These are phyloP conservation scores for Austroboletus eburneus DNA, from an alignment of 768 basidiomycete species.

Conservation along the genomic window DNA sequence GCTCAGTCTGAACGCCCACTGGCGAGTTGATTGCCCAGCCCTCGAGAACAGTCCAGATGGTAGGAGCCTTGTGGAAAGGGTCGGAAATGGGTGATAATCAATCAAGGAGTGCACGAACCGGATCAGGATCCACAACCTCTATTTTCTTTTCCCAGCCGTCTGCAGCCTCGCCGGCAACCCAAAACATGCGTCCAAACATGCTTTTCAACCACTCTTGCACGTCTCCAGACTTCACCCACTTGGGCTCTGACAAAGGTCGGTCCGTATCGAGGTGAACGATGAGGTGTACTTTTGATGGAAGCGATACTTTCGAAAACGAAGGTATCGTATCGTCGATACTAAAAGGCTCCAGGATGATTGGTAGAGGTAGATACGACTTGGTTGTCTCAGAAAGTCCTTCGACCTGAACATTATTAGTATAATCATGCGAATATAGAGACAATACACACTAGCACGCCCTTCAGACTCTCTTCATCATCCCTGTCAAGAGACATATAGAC, in stretches of 20 bases:
- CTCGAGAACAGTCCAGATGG: constrained; percentile 86
- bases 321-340: constrained; percentile 65
- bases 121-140: constrained; percentile 88
- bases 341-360: constrained; percentile 37
- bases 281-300: constrained; percentile 59
- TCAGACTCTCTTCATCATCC: constrained; percentile 52
- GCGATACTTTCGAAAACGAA: constrained; percentile 53
- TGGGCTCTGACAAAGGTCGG: constrained; percentile 89
- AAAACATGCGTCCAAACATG: constrained; percentile 86
- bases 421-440: constrained; percentile 6
- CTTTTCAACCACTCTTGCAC: constrained; percentile 90
- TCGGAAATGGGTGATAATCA: not conserved
- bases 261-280: constrained; percentile 79
- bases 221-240: constrained; percentile 95
- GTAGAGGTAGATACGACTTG: constrained; percentile 64
- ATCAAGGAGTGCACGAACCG: constrained; percentile 52
- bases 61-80: constrained; percentile 65
- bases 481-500: constrained; percentile 60
- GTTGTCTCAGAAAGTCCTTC: constrained; percentile 70
- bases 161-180: constrained; percentile 78
- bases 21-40: constrained; percentile 86
- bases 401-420: constrained; percentile 42
- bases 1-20: constrained; percentile 67
- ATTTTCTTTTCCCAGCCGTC: constrained; percentile 96
- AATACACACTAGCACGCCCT: constrained; percentile 69